A percentile compares a stretch with the other conserved stretches of the same genome.
Evolutionary conservation across 2,329 filamentous ascomycete species (phyloP).

Genomic region (Cercospora sp.): DNA sequence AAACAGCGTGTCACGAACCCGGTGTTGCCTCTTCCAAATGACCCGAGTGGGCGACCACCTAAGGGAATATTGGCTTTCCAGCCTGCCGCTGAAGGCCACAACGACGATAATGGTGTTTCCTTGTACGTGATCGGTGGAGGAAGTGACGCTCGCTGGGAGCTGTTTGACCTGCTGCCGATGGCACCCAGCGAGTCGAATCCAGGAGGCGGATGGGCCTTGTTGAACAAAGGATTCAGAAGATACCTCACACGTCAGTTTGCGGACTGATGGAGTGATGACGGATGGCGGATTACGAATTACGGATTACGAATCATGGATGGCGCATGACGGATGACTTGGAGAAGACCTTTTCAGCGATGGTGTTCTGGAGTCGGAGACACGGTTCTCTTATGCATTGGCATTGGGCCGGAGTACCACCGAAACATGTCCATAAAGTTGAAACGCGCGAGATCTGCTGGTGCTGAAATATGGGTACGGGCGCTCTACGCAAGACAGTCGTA

Average conservation of each 20-base stretch:
- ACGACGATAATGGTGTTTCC: constrained; percentile 30
- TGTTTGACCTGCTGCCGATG: constrained; percentile 35
- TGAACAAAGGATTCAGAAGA: constrained; percentile 36
- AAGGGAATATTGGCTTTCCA: constrained; percentile 86
- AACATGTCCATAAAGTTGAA: constrained; percentile 14
- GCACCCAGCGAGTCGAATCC: constrained; percentile 13
- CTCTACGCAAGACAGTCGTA: background rate
- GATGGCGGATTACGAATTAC: background rate
- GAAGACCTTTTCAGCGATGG: background rate
- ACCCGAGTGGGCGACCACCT: constrained; percentile 60
- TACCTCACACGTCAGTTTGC: constrained; percentile 40
- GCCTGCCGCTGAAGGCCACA: constrained; percentile 21
- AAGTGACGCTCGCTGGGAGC: constrained; percentile 39
- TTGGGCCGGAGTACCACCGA: constrained; percentile 6
- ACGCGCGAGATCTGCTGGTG: background rate
- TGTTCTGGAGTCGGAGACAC: background rate
- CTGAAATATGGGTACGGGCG: background rate
- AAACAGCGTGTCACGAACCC: constrained; percentile 35
- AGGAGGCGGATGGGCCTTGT: constrained; percentile 30
- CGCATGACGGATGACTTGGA: background rate
- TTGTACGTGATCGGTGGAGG: constrained; percentile 40
- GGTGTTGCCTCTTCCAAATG: constrained; percentile 52
- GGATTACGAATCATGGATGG: background rate
- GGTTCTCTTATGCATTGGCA: background rate
- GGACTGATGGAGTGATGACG: constrained; percentile 25